Evolutionary conservation across 495 filamentous ascomycete species (phyloP).

Genomic region (Penicillium canariense): DNA sequence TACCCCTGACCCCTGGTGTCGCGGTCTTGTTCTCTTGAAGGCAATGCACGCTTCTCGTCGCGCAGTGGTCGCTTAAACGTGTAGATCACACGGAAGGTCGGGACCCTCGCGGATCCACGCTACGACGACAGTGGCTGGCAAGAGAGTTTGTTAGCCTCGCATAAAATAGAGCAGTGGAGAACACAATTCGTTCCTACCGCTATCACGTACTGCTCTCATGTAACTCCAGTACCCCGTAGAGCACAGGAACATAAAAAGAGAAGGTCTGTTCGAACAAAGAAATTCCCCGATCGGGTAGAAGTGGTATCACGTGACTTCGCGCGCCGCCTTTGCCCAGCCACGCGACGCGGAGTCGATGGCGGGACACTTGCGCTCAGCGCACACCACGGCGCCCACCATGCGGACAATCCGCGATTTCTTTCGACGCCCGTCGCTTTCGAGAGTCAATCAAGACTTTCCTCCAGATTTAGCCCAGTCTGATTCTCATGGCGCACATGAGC

Average conservation of each 20-base stretch:
- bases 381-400: conserved; percentile 22
- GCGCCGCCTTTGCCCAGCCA: conserved; percentile 4
- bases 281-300: conserved; percentile 2
- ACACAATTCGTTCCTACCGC: background rate
- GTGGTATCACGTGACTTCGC: conserved; percentile 26
- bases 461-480: background rate
- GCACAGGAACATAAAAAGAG: background rate
- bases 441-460: background rate
- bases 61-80: background rate
- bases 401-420: conserved; percentile 41
- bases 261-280: background rate
- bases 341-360: conserved; percentile 21
- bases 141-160: background rate
- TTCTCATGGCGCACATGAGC: background rate
- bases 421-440: conserved; percentile 30
- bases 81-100: conserved; percentile 9
- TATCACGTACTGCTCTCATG: background rate
- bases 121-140: conserved; percentile 1
- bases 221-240: background rate
- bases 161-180: background rate
- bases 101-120: conserved; percentile 2
- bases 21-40: background rate
- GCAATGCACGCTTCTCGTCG: background rate
- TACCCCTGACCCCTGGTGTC: conserved; percentile 9
- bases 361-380: background rate